phyloP scores from a whole-genome alignment of 805 yeast genomes.

The Crinitomyces ghanaensis region DNA sequence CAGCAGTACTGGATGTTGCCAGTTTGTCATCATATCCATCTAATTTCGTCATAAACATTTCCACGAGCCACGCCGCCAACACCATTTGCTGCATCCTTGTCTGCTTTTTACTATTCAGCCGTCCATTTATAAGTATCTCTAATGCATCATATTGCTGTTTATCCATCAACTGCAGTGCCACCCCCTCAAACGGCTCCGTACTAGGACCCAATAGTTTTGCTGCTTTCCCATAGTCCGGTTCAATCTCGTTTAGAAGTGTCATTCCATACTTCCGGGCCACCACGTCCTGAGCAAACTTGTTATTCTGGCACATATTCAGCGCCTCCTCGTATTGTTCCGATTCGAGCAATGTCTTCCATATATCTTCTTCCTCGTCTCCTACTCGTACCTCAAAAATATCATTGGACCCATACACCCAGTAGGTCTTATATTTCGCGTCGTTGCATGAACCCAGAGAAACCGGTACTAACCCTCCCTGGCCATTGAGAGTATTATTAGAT shows the following conservation, averaged over 20 bases:
- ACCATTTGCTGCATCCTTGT: constrained; percentile 37
- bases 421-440: constrained; percentile 45
- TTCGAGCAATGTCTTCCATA: constrained; percentile 58
- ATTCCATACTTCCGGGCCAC: constrained; percentile 48
- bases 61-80: constrained; percentile 56
- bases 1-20: neutral
- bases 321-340: constrained; percentile 55
- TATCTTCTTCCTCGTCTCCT: constrained; percentile 55
- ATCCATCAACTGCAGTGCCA: constrained; percentile 47
- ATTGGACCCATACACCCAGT: constrained; percentile 59
- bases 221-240: constrained; percentile 23
- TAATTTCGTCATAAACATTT: constrained; percentile 39
- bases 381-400: constrained; percentile 59
- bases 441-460: constrained; percentile 36
- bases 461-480: no score
- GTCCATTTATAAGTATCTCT: constrained; percentile 34
- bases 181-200: constrained; percentile 55
- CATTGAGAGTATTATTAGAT: no score
- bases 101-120: constrained; percentile 23
- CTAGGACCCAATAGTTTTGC: constrained; percentile 54
- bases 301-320: constrained; percentile 31
- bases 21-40: constrained; percentile 29
- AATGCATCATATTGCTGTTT: constrained; percentile 33
- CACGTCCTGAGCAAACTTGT: constrained; percentile 28
- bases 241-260: constrained; percentile 26